Base-by-base conservation (phyloP, 345 rosid species). In the Orychophragmus violaceus region DNA sequence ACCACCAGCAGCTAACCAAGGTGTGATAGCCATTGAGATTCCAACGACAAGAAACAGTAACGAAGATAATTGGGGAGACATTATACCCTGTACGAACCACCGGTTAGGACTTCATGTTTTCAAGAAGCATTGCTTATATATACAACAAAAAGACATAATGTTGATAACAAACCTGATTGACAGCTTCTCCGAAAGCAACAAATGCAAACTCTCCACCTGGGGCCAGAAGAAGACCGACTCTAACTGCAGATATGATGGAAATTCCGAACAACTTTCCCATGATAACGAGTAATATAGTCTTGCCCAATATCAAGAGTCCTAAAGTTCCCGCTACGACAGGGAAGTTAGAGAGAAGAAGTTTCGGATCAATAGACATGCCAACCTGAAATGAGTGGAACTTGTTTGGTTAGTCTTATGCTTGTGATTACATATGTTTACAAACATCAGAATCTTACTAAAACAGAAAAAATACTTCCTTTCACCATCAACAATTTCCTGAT, bases 321-420 rank as follows among this genome's bases (percentile, higher is more conserved):
- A 93, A 41, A 49, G 85, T 49, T 75, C 92, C 97, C 72, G 80
- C 76, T 74, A 94, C 82, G 66, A 73, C 85, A 17, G 97, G 97
- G 77, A 87, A 87, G 62, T 94, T 94, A 55, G 97, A 87, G 65
- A 88, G 42, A 65, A 93, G 92, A 71, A 94, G 94, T 70, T 90
- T 94, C 39, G 97, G 99, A 81, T 94, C 97, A 74, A 94, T 94
- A 23, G 99, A 94, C 97, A 94, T 94, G 72, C 99, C 99, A 78
- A 94, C 99, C 99, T 94, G 89, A 77, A 80, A 79, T 67, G 59
- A 70, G 59, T 33, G 62, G 10, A 53, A 56, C 74, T 32, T 53
- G 60, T 29, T 48, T 28, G 27, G 39, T 80, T 77, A 77, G 62
- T 59, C 76, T 70, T 72, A 73, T 13, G 33, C 32, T 7, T 50